These are phyloP conservation scores for Plectosphaerella sp. DNA, from an alignment of 2,329 filamentous ascomycete species.

Conservation along the genomic window DNA sequence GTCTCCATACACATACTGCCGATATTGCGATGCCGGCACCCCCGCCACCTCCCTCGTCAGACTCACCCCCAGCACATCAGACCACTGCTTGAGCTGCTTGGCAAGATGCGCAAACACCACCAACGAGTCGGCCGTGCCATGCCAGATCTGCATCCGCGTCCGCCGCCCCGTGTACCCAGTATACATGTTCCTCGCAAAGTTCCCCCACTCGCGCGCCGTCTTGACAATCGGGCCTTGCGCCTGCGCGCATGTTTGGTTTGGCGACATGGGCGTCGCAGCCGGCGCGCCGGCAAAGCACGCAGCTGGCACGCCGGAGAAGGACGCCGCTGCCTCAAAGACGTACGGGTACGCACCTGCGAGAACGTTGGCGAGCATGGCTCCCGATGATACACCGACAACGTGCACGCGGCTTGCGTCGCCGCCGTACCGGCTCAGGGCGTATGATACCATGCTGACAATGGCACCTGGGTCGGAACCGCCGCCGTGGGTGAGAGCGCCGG, in stretches of 20 bases:
- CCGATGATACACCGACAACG: conserved; percentile 33
- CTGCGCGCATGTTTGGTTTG: conserved; percentile 26
- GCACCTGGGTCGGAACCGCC: conserved; percentile 42
- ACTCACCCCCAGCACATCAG: conserved; percentile 10
- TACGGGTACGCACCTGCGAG: conserved; percentile 28
- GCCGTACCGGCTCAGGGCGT: conserved; percentile 37
- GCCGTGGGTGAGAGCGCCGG: conserved; percentile 37
- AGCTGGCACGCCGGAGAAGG: conserved; percentile 26
- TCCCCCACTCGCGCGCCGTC: conserved; percentile 37
- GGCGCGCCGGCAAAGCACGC: conserved; percentile 21
- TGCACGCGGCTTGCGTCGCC: conserved; percentile 39
- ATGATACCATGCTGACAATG: conserved; percentile 47
- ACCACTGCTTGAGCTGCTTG: conserved; percentile 16
- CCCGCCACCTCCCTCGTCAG: conserved; percentile 19
- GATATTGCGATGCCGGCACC: conserved; percentile 21
- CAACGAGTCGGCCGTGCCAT: conserved; percentile 27
- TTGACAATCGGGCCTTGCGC: conserved; percentile 32
- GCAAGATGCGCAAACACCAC: conserved; percentile 24
- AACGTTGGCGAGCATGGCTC: conserved; percentile 31
- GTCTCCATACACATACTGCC: conserved; percentile 26
- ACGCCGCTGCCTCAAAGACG: conserved; percentile 25
- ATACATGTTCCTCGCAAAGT: conserved; percentile 29
- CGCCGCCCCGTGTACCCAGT: conserved; percentile 23
- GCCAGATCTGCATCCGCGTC: conserved; percentile 23
- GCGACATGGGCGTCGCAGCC: conserved; percentile 13